Percentiles rank a stretch among this genome's conserved stretches.
phyloP scores from a whole-genome alignment of 2,329 filamentous ascomycete species.

The Colletotrichum gigasporum region DNA sequence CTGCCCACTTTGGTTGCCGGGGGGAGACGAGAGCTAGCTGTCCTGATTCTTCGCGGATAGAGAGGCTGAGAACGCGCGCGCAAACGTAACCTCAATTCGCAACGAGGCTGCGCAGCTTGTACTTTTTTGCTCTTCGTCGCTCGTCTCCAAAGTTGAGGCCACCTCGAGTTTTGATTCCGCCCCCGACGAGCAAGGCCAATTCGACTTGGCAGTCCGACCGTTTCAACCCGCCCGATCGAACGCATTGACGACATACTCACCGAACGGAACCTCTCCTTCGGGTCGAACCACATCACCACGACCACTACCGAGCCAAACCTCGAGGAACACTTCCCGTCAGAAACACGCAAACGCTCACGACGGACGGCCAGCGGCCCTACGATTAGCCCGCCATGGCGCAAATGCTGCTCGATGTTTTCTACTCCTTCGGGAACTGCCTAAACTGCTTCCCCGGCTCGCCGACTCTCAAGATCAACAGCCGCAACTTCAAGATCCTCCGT shows the following conservation, averaged over 20 bases:
- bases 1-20: slow-evolving; percentile 27
- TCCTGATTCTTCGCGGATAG: slow-evolving; percentile 20
- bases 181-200: too few relatives aligned
- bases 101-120: background rate
- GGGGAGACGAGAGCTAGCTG: slow-evolving; percentile 23
- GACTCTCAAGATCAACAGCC: slow-evolving; percentile 92
- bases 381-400: slow-evolving; percentile 70
- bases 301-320: background rate
- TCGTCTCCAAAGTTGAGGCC: too few relatives aligned
- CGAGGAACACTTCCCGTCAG: background rate
- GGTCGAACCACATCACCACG: too few relatives aligned
- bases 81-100: background rate
- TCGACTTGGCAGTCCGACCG: too few relatives aligned
- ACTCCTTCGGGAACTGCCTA: slow-evolving; percentile 93
- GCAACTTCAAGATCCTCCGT: slow-evolving; percentile 94
- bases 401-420: slow-evolving; percentile 87
- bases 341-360: background rate
- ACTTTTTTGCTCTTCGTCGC: background rate
- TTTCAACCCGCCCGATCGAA: too few relatives aligned
- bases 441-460: slow-evolving; percentile 96
- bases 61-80: slow-evolving; percentile 3
- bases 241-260: too few relatives aligned
- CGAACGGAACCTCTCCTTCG: too few relatives aligned
- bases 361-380: background rate
- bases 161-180: too few relatives aligned